These are phyloP conservation scores for Cyberlindnera saturnus DNA, from an alignment of 805 yeast genomes.

Conservation along the genomic window DNA sequence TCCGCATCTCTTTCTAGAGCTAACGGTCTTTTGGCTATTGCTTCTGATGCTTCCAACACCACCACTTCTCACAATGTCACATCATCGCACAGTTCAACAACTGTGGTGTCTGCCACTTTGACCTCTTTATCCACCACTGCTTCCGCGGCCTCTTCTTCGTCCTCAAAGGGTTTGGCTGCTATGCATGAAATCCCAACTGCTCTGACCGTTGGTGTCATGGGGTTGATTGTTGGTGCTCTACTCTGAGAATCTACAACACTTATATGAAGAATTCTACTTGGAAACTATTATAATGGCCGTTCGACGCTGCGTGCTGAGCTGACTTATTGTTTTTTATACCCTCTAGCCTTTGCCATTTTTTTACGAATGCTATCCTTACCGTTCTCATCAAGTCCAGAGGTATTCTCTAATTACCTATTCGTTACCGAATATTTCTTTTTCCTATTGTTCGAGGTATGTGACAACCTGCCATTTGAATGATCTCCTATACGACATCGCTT, in stretches of 20 bases:
- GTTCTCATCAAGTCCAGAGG: background rate
- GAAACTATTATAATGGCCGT: background rate
- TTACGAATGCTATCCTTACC: background rate
- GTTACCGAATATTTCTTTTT: background rate
- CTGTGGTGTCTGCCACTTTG: constrained; percentile 14
- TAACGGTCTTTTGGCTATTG: constrained; percentile 35
- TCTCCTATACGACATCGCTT: background rate
- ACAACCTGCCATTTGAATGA: background rate
- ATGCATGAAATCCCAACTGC: constrained; percentile 21
- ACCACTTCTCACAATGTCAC: constrained; percentile 24
- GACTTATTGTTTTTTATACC: background rate
- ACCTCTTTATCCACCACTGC: constrained; percentile 19
- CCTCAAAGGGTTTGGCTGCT: constrained; percentile 29
- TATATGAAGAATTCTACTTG: background rate
- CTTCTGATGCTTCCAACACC: constrained; percentile 31
- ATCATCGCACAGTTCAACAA: constrained; percentile 24
- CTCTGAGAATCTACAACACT: constrained; percentile 6
- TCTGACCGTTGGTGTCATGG: constrained; percentile 21
- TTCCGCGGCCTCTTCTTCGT: constrained; percentile 22
- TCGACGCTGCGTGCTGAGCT: background rate
- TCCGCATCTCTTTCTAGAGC: constrained; percentile 27
- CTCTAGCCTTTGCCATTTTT: background rate
- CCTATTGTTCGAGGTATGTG: background rate
- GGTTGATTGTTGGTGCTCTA: constrained; percentile 24
- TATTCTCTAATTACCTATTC: constrained; percentile 1